A percentile compares a stretch with the other conserved stretches of the same genome.
phyloP scores from a whole-genome alignment of 116 monocot genomes.

The Dioscorea cayenensis region DNA sequence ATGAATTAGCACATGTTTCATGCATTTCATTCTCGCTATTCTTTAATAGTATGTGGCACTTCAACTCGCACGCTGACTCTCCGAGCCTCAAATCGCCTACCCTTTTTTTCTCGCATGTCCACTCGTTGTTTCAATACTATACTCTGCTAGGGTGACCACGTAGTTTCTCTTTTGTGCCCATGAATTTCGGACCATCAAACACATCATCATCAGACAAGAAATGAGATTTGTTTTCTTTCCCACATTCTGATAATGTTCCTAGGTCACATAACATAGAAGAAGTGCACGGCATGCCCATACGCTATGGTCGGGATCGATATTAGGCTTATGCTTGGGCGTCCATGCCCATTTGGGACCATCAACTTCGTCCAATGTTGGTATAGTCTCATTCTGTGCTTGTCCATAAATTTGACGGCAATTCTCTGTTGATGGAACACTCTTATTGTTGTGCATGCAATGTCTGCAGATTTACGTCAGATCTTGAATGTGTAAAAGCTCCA shows the following conservation, averaged over 20 bases:
- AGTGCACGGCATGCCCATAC: background rate
- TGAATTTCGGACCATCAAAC: background rate
- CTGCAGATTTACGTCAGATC: background rate
- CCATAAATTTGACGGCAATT: background rate
- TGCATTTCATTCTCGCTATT: background rate
- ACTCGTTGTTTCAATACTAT: background rate
- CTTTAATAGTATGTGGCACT: background rate
- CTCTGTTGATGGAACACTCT: background rate
- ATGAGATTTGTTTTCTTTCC: background rate
- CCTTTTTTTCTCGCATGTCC: background rate
- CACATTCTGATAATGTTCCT: background rate
- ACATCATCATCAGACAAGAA: background rate
- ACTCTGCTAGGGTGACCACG: background rate
- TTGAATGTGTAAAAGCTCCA: constrained; percentile 10
- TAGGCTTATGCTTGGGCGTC: background rate
- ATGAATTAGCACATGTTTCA: background rate
- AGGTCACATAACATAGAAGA: background rate
- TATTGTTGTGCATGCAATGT: background rate
- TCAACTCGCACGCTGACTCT: background rate
- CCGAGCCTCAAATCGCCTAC: background rate
- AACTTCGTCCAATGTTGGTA: background rate
- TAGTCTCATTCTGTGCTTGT: background rate
- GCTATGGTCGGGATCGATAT: background rate
- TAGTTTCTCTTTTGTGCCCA: background rate
- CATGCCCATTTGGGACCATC: background rate